Evolutionary conservation across 139 green algal species (phyloP).

Genomic region (Chloropicon primus): DNA sequence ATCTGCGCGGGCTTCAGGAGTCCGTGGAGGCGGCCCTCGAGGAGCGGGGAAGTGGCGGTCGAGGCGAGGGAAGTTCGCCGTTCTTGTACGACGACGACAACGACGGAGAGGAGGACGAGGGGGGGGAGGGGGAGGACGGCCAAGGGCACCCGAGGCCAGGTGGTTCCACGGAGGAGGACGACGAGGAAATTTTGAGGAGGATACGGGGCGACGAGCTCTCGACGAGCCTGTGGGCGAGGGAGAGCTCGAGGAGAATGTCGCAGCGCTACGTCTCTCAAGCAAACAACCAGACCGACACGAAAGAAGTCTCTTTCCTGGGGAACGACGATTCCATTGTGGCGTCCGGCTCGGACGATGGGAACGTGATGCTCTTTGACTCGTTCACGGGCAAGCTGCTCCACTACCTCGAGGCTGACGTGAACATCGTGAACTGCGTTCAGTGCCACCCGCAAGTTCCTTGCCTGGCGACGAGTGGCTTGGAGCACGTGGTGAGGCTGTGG

Average conservation of each 20-base stretch:
- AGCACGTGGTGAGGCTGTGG: neutral
- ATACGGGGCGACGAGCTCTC: neutral
- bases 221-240: neutral
- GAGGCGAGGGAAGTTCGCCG: too few relatives aligned
- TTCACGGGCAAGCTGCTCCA: neutral
- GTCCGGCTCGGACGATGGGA: neutral
- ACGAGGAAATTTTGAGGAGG: neutral
- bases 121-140: neutral
- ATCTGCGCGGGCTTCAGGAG: too few relatives aligned
- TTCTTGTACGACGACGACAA: too few relatives aligned
- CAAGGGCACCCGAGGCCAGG: neutral
- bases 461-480: neutral
- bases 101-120: too few relatives aligned
- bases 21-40: neutral
- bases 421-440: neutral
- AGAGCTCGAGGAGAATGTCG: neutral
- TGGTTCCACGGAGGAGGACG: neutral
- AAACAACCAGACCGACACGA: neutral
- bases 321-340: neutral
- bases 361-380: neutral
- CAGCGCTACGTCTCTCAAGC: neutral
- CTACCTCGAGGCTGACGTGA: neutral
- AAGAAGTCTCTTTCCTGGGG: neutral
- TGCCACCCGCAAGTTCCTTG: neutral
- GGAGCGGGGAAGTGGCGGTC: too few relatives aligned